These are phyloP conservation scores for Nitzschia putrida DNA, from an alignment of 108 stramenopile genomes.

Conservation along the genomic window DNA sequence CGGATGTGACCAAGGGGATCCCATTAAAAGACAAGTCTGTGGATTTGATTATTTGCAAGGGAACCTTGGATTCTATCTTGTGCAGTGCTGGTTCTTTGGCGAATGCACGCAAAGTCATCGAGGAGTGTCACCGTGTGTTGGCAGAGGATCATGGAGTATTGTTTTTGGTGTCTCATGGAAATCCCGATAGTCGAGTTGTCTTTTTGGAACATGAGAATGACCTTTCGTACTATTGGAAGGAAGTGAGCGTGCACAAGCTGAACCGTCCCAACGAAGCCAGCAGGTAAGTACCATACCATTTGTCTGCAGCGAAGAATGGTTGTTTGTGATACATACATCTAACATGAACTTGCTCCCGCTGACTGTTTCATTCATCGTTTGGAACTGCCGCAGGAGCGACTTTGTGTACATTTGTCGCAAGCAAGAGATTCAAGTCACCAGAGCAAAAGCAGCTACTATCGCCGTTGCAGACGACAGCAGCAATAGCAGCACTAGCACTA, in stretches of 20 bases:
- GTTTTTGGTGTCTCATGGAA: conserved; percentile 66
- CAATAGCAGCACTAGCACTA: too few relatives aligned
- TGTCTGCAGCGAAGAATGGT: too few relatives aligned
- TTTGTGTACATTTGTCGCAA: conserved; percentile 40
- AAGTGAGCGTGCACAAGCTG: conserved; percentile 39
- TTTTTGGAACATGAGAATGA: conserved; percentile 69
- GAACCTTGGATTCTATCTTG: conserved; percentile 75
- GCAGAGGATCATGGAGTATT: conserved; percentile 63
- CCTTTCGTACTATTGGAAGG: conserved; percentile 46
- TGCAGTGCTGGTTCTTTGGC: conserved; percentile 53
- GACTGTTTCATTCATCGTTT: too few relatives aligned
- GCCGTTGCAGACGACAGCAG: too few relatives aligned
- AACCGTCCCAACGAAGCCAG: neutral
- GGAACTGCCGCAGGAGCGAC: conserved; percentile 13
- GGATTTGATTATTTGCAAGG: conserved; percentile 84
- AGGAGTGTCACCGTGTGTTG: conserved; percentile 65
- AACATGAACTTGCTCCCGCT: too few relatives aligned
- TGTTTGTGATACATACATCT: too few relatives aligned
- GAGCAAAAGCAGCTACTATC: too few relatives aligned
- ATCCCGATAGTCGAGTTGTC: conserved; percentile 71
- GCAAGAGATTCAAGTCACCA: neutral
- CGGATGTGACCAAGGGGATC: conserved; percentile 67
- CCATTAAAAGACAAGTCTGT: conserved; percentile 67
- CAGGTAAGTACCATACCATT: neutral
- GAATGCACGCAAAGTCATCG: conserved; percentile 43